Base-by-base conservation (phyloP, 1,284 basidiomycete genomes). In the Pseudozyma hubeiensis region DNA sequence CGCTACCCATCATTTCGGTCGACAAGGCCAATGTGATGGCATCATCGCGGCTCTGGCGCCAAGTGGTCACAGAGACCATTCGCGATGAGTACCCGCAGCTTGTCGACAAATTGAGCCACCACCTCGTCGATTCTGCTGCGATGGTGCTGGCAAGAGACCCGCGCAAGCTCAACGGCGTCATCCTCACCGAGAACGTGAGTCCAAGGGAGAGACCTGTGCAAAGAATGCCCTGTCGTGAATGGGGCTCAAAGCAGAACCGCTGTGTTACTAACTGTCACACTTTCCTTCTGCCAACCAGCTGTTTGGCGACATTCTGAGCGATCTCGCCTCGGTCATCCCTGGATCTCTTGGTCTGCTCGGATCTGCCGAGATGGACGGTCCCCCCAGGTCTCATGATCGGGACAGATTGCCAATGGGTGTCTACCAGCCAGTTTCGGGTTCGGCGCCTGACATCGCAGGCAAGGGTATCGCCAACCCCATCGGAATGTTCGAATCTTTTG, bases 11-110 rank as follows among this genome's bases (percentile, higher is more conserved):
- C 72, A 92, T 94, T 85, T 96, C 93, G 1, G 89, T 99, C 85
- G 96, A 99, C 88, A 99, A 99, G 87, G 96, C 96, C 62, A 99
- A 99, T 85, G 96, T 99, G 34, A 89, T 99, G 62, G 96, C 96
- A 33, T 93, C 90, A 79, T 95, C 93, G 43, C 88, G 96, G 47
- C 87, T 99, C 49, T 99, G 96, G 96, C 88, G 96, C 64, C 93
- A 91, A 84, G 79, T 81, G 19, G 78, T 80, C 51, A 76, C 70
- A n/a, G 80, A 81, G 49, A 81, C 80, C 11, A 64, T 81, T 24
- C 68, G 75, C 13, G 44, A 69, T 7, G 80, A 81, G 51, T 81
- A 68, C 35, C 63, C 59, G 2, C 64, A 66, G 30, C 62, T 80
- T 19, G 53, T 66, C 3, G 34, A 61, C 51, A 75, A 77, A 53